phyloP scores from a whole-genome alignment of 495 filamentous ascomycete genomes.

The Pseudomonodictys pantanalensis region DNA sequence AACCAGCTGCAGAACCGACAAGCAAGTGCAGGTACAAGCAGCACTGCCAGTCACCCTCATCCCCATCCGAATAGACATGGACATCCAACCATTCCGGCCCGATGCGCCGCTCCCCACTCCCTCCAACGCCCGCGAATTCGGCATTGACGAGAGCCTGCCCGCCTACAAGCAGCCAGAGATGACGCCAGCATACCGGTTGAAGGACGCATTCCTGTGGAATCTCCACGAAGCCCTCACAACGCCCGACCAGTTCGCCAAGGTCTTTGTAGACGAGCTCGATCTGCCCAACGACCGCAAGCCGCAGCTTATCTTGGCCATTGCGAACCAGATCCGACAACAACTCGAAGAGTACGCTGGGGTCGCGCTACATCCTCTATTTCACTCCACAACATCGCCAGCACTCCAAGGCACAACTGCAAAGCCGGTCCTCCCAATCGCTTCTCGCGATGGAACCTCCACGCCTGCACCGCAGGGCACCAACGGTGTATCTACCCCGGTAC shows the following conservation, averaged over 20 bases:
- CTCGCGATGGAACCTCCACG: slow-evolving; percentile 47
- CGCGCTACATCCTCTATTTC: slow-evolving; percentile 87
- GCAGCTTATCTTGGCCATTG: slow-evolving; percentile 70
- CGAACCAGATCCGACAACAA: slow-evolving; percentile 89
- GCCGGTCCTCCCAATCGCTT: slow-evolving; percentile 42
- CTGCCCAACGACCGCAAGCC: slow-evolving; percentile 65
- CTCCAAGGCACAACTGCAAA: slow-evolving; percentile 46
- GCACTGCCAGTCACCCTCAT: slow-evolving; percentile 85
- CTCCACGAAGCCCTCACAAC: slow-evolving; percentile 91
- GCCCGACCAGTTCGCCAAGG: slow-evolving; percentile 87
- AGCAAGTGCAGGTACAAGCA: slow-evolving; percentile 79
- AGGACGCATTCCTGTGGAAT: slow-evolving; percentile 97
- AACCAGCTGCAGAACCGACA: slow-evolving; percentile 48
- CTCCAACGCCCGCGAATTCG: slow-evolving; percentile 57
- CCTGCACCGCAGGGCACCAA: slow-evolving; percentile 36
- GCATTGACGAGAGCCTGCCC: slow-evolving; percentile 62
- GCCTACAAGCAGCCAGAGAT: slow-evolving; percentile 74
- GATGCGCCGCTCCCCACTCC: slow-evolving; percentile 68
- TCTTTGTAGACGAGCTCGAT: slow-evolving; percentile 91
- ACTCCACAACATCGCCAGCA: slow-evolving; percentile 54
- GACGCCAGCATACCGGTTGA: slow-evolving; percentile 77
- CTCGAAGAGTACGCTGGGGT: slow-evolving; percentile 95
- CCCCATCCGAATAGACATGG: slow-evolving; percentile 93
- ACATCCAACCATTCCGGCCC: slow-evolving; percentile 77
- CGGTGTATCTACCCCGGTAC: slow-evolving; percentile 21